Conservation (phyloP, 176 grass and related monocot genomes). For the Oryza officinalis region DNA sequence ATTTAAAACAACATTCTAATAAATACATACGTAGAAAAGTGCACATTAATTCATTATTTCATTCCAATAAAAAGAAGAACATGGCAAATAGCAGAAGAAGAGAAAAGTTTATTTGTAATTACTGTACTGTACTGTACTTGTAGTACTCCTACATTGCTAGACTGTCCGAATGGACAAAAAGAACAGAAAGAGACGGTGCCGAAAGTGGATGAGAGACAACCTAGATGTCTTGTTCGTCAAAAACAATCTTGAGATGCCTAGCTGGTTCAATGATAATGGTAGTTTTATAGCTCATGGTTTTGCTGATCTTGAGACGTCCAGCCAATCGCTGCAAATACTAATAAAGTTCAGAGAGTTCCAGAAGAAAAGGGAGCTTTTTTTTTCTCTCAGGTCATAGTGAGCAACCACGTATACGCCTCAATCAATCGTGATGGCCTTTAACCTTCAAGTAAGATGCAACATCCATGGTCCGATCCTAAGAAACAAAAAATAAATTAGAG, state of each 20-base stretch:
- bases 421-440: background rate
- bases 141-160: background rate
- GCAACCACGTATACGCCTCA: constrained; percentile 12
- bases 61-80: too few relatives aligned
- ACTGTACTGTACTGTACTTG: background rate
- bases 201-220: constrained; percentile 25
- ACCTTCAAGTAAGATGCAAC: background rate
- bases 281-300: background rate
- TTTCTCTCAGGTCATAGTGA: background rate
- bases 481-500: background rate
- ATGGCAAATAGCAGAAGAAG: too few relatives aligned
- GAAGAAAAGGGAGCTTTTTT: constrained; percentile 7
- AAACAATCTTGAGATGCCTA: background rate
- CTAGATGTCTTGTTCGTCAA: background rate
- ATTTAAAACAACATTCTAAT: too few relatives aligned
- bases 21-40: too few relatives aligned
- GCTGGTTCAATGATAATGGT: constrained; percentile 2
- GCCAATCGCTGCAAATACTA: background rate
- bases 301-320: background rate
- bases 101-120: too few relatives aligned
- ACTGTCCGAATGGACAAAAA: background rate
- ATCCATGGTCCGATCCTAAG: background rate
- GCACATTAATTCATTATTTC: too few relatives aligned
- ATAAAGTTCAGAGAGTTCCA: constrained; percentile 20
- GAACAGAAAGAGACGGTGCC: constrained; percentile 26